Base-by-base conservation (phyloP, 192 early-diverging fungal genomes). In the Coemansia sp. region DNA sequence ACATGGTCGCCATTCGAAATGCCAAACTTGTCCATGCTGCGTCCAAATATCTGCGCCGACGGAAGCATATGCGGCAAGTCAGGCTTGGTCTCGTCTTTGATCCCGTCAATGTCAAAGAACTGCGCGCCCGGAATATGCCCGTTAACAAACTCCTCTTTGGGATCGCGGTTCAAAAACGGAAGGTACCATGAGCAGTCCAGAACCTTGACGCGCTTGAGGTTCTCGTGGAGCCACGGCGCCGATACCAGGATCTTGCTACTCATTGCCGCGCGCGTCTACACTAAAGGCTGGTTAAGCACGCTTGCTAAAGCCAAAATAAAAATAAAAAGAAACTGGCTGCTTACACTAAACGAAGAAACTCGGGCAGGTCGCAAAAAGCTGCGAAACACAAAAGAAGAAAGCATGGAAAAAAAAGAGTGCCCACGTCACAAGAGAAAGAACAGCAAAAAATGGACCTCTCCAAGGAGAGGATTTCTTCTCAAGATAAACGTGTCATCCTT, bases 181-280 rank as follows among this genome's bases (percentile, higher is more conserved):
- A 95, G 86, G 73, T 96, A 88, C 93, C 93, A 98, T 12, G 90
- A 91, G 30, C 88, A 89, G 73, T 98, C 95, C 1, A 98, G 62
- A 3, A 91, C 75, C n/a, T 87, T 84, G 49, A 93, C 85, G 1
- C 61, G 58, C 32, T 41, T 56, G 21, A 87, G 66, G 64, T 88
- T 83, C 31, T 70, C 71, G 38, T 57, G 68, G 14, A 90, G 72
- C 86, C 85, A 88, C 1, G 69, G 58, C 11, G 84, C 80, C 3
- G 84, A 74, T 3, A 87, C 84, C 14, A 80, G 58, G 23, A 26
- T 26, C 23, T 26, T 26, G 23, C 23, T 26, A 4, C 23, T 26
- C 23, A 26, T 26, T 26, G 23, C 23, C 23, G 23, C 1, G 23
- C 23, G 23, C 1, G 23, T 26, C 23, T 26, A 26, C 23, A 26